A percentile compares a stretch with the other conserved stretches of the same genome.
These are phyloP conservation scores for Athelia sp. DNA, from an alignment of 1,284 basidiomycete genomes.

Conservation along the genomic window DNA sequence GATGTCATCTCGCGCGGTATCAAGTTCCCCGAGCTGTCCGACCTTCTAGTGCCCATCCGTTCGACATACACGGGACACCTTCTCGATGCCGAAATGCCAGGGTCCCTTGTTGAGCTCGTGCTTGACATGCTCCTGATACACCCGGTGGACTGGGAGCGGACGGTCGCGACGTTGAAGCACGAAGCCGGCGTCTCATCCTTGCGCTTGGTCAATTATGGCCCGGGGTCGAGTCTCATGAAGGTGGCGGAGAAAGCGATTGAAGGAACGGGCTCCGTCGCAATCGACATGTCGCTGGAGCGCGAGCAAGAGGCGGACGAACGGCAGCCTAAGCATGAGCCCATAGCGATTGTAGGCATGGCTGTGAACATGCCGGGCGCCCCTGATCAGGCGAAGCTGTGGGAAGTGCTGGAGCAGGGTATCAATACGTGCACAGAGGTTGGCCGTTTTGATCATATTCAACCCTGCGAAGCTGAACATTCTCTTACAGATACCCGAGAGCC, in stretches of 20 bases:
- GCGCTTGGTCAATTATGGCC: slow-evolving; percentile 50
- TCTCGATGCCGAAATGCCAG: slow-evolving; percentile 18
- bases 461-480: slow-evolving; percentile 4
- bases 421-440: slow-evolving; percentile 57
- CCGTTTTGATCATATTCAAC: slow-evolving; percentile 3
- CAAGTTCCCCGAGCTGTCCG: slow-evolving; percentile 39
- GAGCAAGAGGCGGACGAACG: background rate
- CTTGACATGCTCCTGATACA: slow-evolving; percentile 56
- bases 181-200: slow-evolving; percentile 11
- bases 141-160: slow-evolving; percentile 50
- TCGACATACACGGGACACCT: slow-evolving; percentile 43
- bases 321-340: slow-evolving; percentile 40
- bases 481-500: slow-evolving; percentile 50
- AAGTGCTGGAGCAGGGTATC: slow-evolving; percentile 48
- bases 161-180: slow-evolving; percentile 26
- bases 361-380: slow-evolving; percentile 57
- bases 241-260: slow-evolving; percentile 33
- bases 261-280: slow-evolving; percentile 13
- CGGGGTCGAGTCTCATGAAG: slow-evolving; percentile 40
- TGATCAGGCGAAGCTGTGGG: slow-evolving; percentile 47
- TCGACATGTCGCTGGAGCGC: slow-evolving; percentile 24
- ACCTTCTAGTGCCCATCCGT: slow-evolving; percentile 41
- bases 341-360: slow-evolving; percentile 71
- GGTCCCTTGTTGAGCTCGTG: slow-evolving; percentile 39
- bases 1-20: slow-evolving; percentile 43